A percentile compares a stretch with the other conserved stretches of the same genome.
These are phyloP conservation scores for Hawksworthiomyces lignivorus DNA, from an alignment of 2,329 filamentous ascomycete species.

Conservation along the genomic window DNA sequence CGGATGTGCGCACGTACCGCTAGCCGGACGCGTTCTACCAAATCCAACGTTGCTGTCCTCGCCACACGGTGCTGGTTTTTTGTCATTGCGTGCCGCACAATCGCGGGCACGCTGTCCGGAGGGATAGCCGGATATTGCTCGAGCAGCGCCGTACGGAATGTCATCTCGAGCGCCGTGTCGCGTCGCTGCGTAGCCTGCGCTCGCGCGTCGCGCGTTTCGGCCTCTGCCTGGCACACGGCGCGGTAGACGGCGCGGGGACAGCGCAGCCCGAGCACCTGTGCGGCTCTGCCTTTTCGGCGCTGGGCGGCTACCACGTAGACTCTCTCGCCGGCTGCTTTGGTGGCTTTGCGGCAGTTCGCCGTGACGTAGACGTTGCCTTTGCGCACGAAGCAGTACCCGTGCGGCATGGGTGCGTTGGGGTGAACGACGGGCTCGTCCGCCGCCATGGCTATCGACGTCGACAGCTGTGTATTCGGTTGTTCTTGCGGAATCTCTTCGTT, in stretches of 20 bases:
- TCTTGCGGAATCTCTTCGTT: no score
- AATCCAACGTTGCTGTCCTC: constrained; percentile 29
- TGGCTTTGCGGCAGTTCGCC: constrained; percentile 29
- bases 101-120: constrained; percentile 19
- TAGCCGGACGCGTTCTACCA: constrained; percentile 33
- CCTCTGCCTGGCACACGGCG: constrained; percentile 22
- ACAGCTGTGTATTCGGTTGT: no score
- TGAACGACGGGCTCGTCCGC: constrained; percentile 14
- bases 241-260: constrained; percentile 28
- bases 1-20: constrained; percentile 43
- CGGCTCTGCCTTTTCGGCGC: not conserved
- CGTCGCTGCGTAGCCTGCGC: constrained; percentile 24
- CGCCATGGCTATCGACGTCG: no score
- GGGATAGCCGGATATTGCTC: constrained; percentile 35
- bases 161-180: constrained; percentile 25
- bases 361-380: constrained; percentile 37
- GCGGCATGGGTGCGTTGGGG: constrained; percentile 25
- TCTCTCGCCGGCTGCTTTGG: constrained; percentile 22
- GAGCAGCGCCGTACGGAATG: constrained; percentile 28
- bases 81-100: constrained; percentile 34
- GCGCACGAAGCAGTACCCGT: constrained; percentile 32
- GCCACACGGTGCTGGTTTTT: constrained; percentile 42
- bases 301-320: constrained; percentile 28
- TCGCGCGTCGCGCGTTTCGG: constrained; percentile 24
- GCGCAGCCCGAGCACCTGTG: constrained; percentile 26